A percentile compares a stretch with the other conserved stretches of the same genome.
Evolutionary conservation across 257 asterid species (phyloP).

Genomic region (Vinca minor): DNA sequence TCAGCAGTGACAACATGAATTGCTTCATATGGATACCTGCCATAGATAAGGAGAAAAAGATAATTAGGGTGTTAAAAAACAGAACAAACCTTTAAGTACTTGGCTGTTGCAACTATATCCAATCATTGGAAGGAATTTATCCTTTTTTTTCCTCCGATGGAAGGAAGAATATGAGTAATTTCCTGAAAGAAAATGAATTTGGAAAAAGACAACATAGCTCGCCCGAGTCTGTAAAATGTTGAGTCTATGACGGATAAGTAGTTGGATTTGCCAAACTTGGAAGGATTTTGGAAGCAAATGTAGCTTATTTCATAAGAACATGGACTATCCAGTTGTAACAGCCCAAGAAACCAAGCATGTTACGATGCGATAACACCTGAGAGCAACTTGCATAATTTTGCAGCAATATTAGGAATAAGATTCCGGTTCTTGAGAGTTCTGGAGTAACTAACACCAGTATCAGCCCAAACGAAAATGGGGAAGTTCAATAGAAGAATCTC

Average conservation of each 20-base stretch:
- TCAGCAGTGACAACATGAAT: conserved; percentile 81
- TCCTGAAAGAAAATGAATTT: neutral
- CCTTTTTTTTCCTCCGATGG: neutral
- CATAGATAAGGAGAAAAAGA: conserved; percentile 7
- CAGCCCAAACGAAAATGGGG: neutral
- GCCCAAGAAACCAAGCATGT: too few relatives aligned
- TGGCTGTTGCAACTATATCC: neutral
- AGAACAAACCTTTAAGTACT: neutral
- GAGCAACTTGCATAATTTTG: neutral
- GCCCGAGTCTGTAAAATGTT: too few relatives aligned
- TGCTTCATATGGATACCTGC: conserved; percentile 93
- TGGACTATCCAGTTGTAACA: too few relatives aligned
- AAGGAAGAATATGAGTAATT: neutral
- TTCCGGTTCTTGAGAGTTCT: neutral
- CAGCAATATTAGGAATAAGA: neutral
- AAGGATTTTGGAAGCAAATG: neutral
- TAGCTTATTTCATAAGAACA: neutral
- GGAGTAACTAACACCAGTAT: neutral
- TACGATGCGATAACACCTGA: neutral
- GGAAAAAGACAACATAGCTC: neutral
- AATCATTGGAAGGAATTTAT: neutral
- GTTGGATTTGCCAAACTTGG: neutral
- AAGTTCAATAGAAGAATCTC: too few relatives aligned
- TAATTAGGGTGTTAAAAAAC: neutral
- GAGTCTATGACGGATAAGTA: neutral